These are phyloP conservation scores for Pseudogymnoascus verrucosus DNA, from an alignment of 2,329 filamentous ascomycete genomes.

Conservation along the genomic window DNA sequence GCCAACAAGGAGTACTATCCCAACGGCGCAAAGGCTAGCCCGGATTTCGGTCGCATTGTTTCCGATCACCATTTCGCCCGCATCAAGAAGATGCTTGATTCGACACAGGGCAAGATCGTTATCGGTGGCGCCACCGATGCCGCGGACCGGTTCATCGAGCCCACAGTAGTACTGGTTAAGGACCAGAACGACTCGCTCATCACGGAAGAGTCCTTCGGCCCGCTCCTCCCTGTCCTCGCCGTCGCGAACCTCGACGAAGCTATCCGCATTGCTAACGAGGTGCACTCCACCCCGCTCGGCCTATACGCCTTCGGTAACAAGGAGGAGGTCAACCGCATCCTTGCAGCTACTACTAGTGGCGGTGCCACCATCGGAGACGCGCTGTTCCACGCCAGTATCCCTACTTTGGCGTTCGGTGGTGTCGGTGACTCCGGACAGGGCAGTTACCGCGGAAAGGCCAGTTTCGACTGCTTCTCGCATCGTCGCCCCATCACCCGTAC, in stretches of 20 bases:
- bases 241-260: conserved; percentile 77
- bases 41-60: conserved; percentile 73
- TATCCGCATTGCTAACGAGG: conserved; percentile 69
- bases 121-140: conserved; percentile 80
- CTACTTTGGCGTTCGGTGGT: conserved; percentile 71
- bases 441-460: conserved; percentile 68
- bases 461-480: conserved; percentile 62
- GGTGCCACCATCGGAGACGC: conserved; percentile 59
- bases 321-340: conserved; percentile 61
- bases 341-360: conserved; percentile 56
- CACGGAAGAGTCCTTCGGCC: conserved; percentile 81
- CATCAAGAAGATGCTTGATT: conserved; percentile 86
- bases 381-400: conserved; percentile 63
- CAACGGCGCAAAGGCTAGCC: conserved; percentile 66
- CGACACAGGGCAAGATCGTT: conserved; percentile 73
- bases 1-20: conserved; percentile 75
- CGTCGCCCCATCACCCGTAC: conserved; percentile 50
- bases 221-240: conserved; percentile 76
- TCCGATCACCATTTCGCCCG: conserved; percentile 73
- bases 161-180: conserved; percentile 82
- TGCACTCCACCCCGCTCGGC: conserved; percentile 76
- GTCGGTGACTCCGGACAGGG: conserved; percentile 73
- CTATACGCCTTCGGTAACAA: conserved; percentile 81
- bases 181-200: conserved; percentile 70
- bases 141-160: conserved; percentile 74